Conservation (phyloP, 805 yeast genomes). For the Metschnikowia corniflorae region DNA sequence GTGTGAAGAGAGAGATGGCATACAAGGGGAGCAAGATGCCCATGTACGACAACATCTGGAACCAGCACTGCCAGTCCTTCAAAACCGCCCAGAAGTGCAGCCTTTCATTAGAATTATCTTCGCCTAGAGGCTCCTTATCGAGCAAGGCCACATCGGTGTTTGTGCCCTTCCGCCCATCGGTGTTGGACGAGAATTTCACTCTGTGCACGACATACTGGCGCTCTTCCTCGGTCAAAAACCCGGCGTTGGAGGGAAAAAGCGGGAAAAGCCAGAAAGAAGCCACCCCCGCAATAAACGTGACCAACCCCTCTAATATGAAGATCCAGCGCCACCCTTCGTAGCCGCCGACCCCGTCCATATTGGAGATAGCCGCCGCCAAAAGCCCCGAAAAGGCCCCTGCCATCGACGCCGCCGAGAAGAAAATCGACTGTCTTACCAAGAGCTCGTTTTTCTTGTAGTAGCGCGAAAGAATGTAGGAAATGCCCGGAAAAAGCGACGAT, state of each 20-base stretch:
- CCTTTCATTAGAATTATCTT: conserved; percentile 10
- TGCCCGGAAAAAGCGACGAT: conserved; percentile 71
- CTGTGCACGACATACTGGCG: conserved; percentile 13
- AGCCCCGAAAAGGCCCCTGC: conserved; percentile 82
- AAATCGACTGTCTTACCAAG: conserved; percentile 64
- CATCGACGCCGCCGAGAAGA: conserved; percentile 66
- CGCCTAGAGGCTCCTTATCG: conserved; percentile 7
- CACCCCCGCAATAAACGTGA: conserved; percentile 10
- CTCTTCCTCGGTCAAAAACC: conserved; percentile 13
- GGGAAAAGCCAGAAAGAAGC: conserved; percentile 12
- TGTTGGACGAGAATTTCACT: conserved; percentile 10
- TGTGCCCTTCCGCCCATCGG: not conserved
- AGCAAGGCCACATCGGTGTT: not conserved
- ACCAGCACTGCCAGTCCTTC: conserved; percentile 29
- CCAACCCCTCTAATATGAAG: conserved; percentile 16
- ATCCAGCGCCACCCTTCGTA: conserved; percentile 20
- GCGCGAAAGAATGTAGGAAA: conserved; percentile 64
- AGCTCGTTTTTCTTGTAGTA: conserved; percentile 64
- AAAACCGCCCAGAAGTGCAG: conserved; percentile 20
- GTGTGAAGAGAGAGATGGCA: conserved; percentile 41
- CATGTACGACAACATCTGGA: conserved; percentile 24
- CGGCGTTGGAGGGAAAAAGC: conserved; percentile 9
- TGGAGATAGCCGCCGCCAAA: conserved; percentile 60
- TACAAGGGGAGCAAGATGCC: conserved; percentile 32
- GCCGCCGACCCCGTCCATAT: conserved; percentile 40